Evolutionary conservation across 805 yeast genomes (phyloP).

Genomic region (Sungouiozyma intestinalis): DNA sequence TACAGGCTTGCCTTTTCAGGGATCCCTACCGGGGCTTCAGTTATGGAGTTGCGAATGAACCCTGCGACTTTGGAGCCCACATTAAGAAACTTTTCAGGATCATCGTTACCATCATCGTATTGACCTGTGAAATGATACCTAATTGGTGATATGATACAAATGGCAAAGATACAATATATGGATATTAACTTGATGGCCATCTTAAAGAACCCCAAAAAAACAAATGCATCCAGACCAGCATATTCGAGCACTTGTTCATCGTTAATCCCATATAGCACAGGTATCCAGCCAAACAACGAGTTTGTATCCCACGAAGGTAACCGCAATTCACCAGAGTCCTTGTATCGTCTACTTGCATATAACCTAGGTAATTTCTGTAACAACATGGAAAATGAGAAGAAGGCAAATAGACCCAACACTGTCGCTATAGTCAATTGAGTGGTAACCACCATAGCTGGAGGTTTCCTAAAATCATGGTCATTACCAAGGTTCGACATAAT

Average conservation of each 20-base stretch:
- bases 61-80: conserved; percentile 4
- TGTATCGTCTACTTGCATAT: conserved; percentile 62
- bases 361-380: conserved; percentile 69
- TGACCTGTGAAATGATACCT: conserved; percentile 75
- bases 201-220: conserved; percentile 80
- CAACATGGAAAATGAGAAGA: conserved; percentile 57
- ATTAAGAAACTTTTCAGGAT: conserved; percentile 1
- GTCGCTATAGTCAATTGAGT: conserved; percentile 69
- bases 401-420: conserved; percentile 56
- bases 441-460: conserved; percentile 48
- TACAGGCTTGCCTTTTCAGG: conserved; percentile 44
- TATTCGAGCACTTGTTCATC: conserved; percentile 75
- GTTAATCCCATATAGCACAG: conserved; percentile 47
- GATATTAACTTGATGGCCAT: conserved; percentile 68
- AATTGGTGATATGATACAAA: conserved; percentile 72
- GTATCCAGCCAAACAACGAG: conserved; percentile 74
- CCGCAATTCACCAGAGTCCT: conserved; percentile 19
- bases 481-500: background rate
- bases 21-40: conserved; percentile 18
- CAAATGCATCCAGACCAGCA: conserved; percentile 93
- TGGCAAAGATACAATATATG: conserved; percentile 57
- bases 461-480: conserved; percentile 27
- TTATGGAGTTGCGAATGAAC: conserved; percentile 13
- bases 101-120: conserved; percentile 50
- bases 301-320: conserved; percentile 29